A percentile compares a stretch with the other conserved stretches of the same genome.
phyloP scores from a whole-genome alignment of 352 stramenopile species.

The Ochromonadaceae sp. region DNA sequence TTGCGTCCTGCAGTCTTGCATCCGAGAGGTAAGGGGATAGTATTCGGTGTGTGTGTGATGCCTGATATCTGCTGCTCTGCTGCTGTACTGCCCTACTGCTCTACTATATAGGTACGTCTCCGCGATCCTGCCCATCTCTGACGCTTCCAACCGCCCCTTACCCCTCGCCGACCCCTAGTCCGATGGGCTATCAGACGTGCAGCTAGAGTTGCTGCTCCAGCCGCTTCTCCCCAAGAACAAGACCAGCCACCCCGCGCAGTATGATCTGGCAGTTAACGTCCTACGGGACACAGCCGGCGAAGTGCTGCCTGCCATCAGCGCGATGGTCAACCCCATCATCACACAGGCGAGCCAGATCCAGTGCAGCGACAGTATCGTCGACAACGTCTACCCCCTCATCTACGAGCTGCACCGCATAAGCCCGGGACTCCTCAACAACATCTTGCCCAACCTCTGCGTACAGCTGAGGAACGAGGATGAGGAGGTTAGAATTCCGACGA shows the following conservation, averaged over 20 bases:
- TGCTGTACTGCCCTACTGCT: too few species aligned
- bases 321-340: background rate
- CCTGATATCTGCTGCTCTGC: too few species aligned
- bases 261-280: background rate
- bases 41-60: too few species aligned
- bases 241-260: background rate
- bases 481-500: slow-evolving; percentile 19
- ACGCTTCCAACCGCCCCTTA: too few species aligned
- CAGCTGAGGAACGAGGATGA: slow-evolving; percentile 23
- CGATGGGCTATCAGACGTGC: background rate
- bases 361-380: background rate
- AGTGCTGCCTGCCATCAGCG: background rate
- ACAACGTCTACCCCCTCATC: slow-evolving; percentile 18
- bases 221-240: background rate
- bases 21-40: too few species aligned
- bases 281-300: background rate
- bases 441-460: slow-evolving; percentile 19
- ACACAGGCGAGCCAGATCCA: background rate
- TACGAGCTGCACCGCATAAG: slow-evolving; percentile 27
- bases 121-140: too few species aligned
- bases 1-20: background rate
- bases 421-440: slow-evolving; percentile 22
- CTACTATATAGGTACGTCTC: too few species aligned
- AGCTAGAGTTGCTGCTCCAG: background rate
- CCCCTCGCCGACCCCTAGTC: too few species aligned